Conservation (phyloP, 371 early-diverging fungal genomes). For the Mortierella sp. region DNA sequence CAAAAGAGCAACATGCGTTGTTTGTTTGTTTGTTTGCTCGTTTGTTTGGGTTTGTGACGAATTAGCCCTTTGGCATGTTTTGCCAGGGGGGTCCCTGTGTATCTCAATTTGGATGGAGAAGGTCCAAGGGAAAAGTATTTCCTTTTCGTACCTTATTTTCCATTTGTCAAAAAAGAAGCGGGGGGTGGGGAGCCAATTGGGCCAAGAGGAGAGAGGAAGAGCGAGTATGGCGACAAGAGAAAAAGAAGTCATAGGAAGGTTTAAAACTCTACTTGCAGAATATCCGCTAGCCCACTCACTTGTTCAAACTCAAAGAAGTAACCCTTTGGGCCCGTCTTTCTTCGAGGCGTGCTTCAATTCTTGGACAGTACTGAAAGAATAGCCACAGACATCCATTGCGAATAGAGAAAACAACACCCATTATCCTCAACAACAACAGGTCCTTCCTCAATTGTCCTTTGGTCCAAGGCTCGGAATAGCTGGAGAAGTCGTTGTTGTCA, state of each 20-base stretch:
- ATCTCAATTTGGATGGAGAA: neutral
- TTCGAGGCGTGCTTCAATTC: neutral
- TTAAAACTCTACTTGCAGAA: neutral
- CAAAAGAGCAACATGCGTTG: neutral
- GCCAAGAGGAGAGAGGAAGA: neutral
- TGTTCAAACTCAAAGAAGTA: neutral
- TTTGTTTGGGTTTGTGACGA: neutral
- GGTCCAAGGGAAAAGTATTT: neutral
- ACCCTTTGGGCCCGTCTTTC: neutral
- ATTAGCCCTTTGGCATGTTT: neutral
- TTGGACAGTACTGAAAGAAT: neutral
- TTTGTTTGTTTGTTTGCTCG: neutral
- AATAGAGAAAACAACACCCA: neutral
- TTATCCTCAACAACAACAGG: neutral
- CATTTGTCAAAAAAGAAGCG: neutral
- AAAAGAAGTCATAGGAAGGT: constrained; percentile 14
- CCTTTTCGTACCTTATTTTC: neutral
- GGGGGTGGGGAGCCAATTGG: too few relatives aligned
- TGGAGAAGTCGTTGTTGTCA: neutral
- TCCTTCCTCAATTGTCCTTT: neutral
- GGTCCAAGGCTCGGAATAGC: neutral
- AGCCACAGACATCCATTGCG: neutral
- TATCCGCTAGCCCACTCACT: neutral
- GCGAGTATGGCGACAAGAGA: neutral
- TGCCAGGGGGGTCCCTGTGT: neutral